Evolutionary conservation across 441 rosid species (phyloP), one percentile per base, ranked within the genome.

Genomic region (Sinapis alba): DNA sequence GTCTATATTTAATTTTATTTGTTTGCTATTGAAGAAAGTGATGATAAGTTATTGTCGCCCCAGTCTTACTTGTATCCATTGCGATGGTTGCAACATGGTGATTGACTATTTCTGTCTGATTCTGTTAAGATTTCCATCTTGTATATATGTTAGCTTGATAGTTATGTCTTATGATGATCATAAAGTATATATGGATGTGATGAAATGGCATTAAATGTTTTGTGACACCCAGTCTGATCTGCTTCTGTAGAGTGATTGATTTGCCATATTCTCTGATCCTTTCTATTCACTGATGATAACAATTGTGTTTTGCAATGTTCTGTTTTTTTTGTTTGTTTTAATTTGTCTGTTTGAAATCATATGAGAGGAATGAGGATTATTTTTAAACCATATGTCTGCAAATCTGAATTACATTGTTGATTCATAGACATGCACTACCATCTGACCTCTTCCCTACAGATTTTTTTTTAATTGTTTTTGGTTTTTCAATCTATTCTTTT

Each of bases 221-320:
- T 71, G 74, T 71, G 74, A 43, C 67, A 62, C 86, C 82, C 87
- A 80, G 81, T 85, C 84, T 76, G 62, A 86, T 76, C 71, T 64
- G 56, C 21, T 41, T 64, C 8, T 5, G 54, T 34, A n/a, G 79
- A 62, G 9, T 9, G 80, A 81, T 69, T 71, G 85, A 83, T 71
- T 62, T 45, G 75, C 75, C 75, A 61, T 38, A 6, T 80, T 70
- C 70, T 79, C 81, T 32, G 36, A 32, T 32, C 36, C 10, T n/a
- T n/a, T n/a, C 7, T 32, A 32, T 7, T 32, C 36, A 8, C 7
- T 36, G n/a, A 3, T 36, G n/a, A n/a, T n/a, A n/a, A 3, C n/a
- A 11, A 2, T 10, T 36, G 11, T 34, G 4, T 38, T 34, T 34
- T 34, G 11, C 9, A 1, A 34, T 8, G 38, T 34, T 34, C 11